Evolutionary conservation across 1,284 basidiomycete genomes (phyloP), one percentile per base, ranked within the genome.

Genomic region (Malassezia brasiliensis): DNA sequence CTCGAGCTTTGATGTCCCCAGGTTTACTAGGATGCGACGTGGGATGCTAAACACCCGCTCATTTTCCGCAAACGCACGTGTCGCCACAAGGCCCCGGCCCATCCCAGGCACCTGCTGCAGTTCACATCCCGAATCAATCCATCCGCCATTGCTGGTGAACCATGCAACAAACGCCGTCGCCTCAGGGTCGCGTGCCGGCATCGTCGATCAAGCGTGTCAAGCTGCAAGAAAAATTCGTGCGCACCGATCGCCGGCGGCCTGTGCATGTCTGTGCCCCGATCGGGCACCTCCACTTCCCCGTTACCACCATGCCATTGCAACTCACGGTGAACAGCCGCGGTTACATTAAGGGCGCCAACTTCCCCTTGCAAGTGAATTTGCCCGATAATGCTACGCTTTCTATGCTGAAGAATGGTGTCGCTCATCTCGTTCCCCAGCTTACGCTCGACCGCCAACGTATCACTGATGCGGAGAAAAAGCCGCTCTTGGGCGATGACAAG

Each of bases 41-140:
- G 93, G 91, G 12, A 96, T 83, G 2, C 83, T 81, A 76, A 96
- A 96, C 8, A 98, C 77, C 0, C 82, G 80, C 53, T 84, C 79
- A 34, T 81, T 84, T 77, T 84, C 87, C 46, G 83, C 79, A 59
- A 91, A 83, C 68, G 88, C 81, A 60, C 78, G 76, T 22, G 84
- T 72, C 0, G 88, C 88, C 36, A 87, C 69, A 4, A 82, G 83
- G 20, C 87, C 87, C 20, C 85, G 80, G 20, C 87, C 87, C 65
- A 79, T 80, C 2, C 75, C 78, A 2, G 38, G 80, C 77, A 70
- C 85, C 79, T 46, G 78, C 74, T 36, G 77, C 73, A 63, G 85
- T 75, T 34, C 79, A 79, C 75, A 82, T 9, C 66, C 58, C 4
- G 64, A 31, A 47, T 74, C 68, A 31, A 78, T 64, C 19, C 62